Percentiles rank a stretch among this genome's conserved stretches.
Evolutionary conservation across 1,284 basidiomycete genomes (phyloP).

Genomic region (Apiotrichum sp.): DNA sequence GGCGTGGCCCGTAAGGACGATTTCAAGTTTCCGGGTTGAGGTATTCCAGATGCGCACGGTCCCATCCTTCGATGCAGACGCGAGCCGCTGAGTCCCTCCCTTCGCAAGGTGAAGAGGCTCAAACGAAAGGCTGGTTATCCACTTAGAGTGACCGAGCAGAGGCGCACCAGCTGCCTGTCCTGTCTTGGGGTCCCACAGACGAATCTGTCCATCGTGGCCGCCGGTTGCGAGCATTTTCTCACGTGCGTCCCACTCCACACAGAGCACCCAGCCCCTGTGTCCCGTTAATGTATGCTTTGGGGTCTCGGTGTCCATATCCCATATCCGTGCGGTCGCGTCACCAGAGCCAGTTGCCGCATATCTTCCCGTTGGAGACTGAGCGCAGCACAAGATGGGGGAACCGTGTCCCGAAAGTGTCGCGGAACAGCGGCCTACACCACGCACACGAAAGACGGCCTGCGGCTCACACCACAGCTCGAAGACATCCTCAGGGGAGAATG

Average conservation of each 20-base stretch:
- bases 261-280: slow-evolving; percentile 92
- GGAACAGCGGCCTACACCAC: slow-evolving; percentile 87
- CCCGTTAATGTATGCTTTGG: slow-evolving; percentile 82
- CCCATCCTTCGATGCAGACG: slow-evolving; percentile 91
- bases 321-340: slow-evolving; percentile 85
- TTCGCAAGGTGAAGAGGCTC: slow-evolving; percentile 79
- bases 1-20: slow-evolving; percentile 85
- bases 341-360: slow-evolving; percentile 91
- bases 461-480: slow-evolving; percentile 83
- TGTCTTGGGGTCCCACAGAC: slow-evolving; percentile 84
- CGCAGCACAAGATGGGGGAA: slow-evolving; percentile 88
- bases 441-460: slow-evolving; percentile 90
- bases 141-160: slow-evolving; percentile 87
- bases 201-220: slow-evolving; percentile 79
- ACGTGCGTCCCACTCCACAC: slow-evolving; percentile 92
- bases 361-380: slow-evolving; percentile 88
- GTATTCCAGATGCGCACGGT: slow-evolving; percentile 92
- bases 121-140: slow-evolving; percentile 95
- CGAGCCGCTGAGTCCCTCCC: slow-evolving; percentile 68
- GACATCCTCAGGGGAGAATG: slow-evolving; percentile 76
- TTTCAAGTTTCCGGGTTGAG: slow-evolving; percentile 65
- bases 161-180: slow-evolving; percentile 79
- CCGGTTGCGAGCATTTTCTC: slow-evolving; percentile 87
- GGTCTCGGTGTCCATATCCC: slow-evolving; percentile 90
- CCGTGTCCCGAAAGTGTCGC: slow-evolving; percentile 83